These are phyloP conservation scores for Phytopythium vexans DNA, from an alignment of 352 stramenopile species.

Conservation along the genomic window DNA sequence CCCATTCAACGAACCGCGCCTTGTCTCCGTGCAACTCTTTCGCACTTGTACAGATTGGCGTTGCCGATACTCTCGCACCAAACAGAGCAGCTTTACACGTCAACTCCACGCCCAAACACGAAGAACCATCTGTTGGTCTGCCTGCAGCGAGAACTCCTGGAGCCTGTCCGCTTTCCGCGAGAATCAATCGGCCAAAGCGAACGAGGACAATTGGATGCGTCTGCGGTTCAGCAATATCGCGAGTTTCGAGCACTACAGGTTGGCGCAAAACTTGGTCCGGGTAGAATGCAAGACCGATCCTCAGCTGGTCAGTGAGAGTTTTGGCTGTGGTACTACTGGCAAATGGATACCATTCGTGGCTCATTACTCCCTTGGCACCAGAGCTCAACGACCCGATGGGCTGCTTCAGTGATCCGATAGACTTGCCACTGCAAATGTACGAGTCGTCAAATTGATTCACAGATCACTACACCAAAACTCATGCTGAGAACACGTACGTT, in stretches of 20 bases:
- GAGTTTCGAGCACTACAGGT: not conserved
- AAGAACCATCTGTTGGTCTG: not conserved
- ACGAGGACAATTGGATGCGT: not conserved
- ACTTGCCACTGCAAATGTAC: slow-evolving; percentile 17
- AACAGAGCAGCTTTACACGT: slow-evolving; percentile 1
- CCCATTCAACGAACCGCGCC: slow-evolving; percentile 8
- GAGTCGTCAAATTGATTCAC: not conserved
- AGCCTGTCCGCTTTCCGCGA: not conserved
- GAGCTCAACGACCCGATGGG: slow-evolving; percentile 18
- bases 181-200: slow-evolving; percentile 1
- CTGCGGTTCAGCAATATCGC: no score
- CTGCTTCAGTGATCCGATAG: slow-evolving; percentile 31
- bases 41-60: no score
- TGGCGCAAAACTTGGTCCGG: slow-evolving; percentile 17
- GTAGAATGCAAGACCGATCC: slow-evolving; percentile 22
- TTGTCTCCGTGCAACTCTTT: not conserved
- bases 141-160: not conserved
- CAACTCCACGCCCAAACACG: not conserved
- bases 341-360: slow-evolving; percentile 20
- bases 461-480: no score
- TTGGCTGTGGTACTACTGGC: not conserved
- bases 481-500: slow-evolving; percentile 16
- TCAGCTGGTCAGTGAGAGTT: not conserved
- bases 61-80: not conserved
- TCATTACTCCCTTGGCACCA: slow-evolving; percentile 5